Evolutionary conservation across 345 rosid genomes (phyloP), one percentile per base, ranked within the genome.

Genomic region (Crucihimalaya himalaica): DNA sequence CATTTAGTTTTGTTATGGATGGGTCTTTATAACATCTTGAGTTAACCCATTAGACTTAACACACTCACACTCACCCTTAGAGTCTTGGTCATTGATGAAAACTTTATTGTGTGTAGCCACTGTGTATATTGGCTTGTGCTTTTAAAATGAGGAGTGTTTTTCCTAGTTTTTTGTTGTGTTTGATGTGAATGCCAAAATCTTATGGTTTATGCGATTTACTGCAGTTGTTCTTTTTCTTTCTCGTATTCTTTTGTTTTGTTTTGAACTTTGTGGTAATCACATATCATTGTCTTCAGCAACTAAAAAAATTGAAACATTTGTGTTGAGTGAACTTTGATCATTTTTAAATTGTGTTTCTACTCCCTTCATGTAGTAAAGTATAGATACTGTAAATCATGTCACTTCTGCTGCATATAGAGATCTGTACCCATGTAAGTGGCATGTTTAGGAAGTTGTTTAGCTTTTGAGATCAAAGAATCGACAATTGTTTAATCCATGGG

Each of bases 401-500:
- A 31, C 56, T 20, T 48, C 60, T 50, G 34, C 35, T 72, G 15
- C 62, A 40, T 62, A 35, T 28, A 39, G 52, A 60, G 15, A 8
- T 51, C 13, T 29, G 9, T 53, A 21, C 14, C 42, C 37, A 53
- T 42, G 47, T 34, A 9, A 45, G 15, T 64, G 43, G 1, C 35
- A 42, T 42, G 63, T 23, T 54, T 64, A 55, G 71, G 10, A 54
- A 31, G 19, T 43, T 2, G 27, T 14, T 6, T 62, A 72, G 32
- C 61, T 52, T 29, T 8, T 62, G 42, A 52, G 53, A 23, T 27
- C 16, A 51, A 5, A 6, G 10, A 16, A 46, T 16, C 11, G 15
- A 42, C 18, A 6, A 42, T 42, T 15, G 47, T 42, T 42, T 42
- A 42, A 39, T 39, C 32, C 18, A 60, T 35, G 40, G 9, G 67